phyloP scores from a whole-genome alignment of 1,284 basidiomycete species.

The Coniophora puteana region DNA sequence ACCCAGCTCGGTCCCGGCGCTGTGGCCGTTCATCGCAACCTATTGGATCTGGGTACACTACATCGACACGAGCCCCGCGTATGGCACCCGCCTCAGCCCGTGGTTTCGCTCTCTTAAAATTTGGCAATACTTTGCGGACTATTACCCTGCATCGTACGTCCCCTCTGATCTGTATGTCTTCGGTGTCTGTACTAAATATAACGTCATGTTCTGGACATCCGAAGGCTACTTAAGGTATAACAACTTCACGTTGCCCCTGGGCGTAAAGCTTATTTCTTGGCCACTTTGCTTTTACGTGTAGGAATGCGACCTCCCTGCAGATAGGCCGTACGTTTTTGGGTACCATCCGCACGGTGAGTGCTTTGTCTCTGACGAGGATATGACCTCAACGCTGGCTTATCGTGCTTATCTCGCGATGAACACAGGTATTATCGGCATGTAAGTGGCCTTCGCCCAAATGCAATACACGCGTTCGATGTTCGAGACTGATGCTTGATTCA shows the following conservation, averaged over 20 bases:
- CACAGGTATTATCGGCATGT: conserved; percentile 90
- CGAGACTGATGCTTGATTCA: not conserved
- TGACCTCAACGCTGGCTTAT: too few relatives aligned
- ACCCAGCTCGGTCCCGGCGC: conserved; percentile 77
- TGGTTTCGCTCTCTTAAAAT: conserved; percentile 73
- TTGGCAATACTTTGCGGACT: conserved; percentile 89
- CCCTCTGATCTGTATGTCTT: conserved; percentile 3
- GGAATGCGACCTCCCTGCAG: conserved; percentile 87
- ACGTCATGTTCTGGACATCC: too few relatives aligned
- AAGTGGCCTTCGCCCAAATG: conserved; percentile 34
- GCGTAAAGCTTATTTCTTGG: conserved; percentile 3
- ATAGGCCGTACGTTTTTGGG: conserved; percentile 93
- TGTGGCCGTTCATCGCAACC: conserved; percentile 84
- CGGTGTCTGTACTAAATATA: too few relatives aligned
- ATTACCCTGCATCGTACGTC: conserved; percentile 88
- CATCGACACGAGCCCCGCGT: conserved; percentile 76
- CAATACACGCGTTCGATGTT: too few relatives aligned
- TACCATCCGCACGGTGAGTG: conserved; percentile 91
- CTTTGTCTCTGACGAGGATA: not conserved
- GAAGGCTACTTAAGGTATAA: conserved; percentile 59
- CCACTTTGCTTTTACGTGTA: conserved; percentile 32
- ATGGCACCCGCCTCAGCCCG: conserved; percentile 74
- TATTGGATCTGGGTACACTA: conserved; percentile 82
- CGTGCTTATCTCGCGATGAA: not conserved
- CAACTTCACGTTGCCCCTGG: too few relatives aligned